These are phyloP conservation scores for Platanus orientalis DNA, from an alignment of 164 flowering plant genomes.

Conservation along the genomic window DNA sequence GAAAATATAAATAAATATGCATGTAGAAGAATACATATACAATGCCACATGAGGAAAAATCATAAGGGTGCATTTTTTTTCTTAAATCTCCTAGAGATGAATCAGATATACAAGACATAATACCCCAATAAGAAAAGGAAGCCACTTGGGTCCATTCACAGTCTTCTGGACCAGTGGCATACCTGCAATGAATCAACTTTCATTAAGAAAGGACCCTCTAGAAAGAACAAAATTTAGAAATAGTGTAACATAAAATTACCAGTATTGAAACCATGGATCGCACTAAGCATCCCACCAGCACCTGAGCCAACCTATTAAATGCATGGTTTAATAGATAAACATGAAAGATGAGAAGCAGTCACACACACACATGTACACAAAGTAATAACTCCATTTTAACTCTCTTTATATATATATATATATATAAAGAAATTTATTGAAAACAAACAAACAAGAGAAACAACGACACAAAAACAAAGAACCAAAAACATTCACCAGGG, in stretches of 20 bases:
- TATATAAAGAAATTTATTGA: too few relatives aligned
- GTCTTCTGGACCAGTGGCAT: constrained; percentile 66
- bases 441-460: too few relatives aligned
- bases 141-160: constrained; percentile 83
- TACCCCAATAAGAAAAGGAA: constrained; percentile 86
- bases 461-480: too few relatives aligned
- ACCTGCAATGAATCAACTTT: constrained; percentile 38
- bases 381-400: too few relatives aligned
- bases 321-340: neutral
- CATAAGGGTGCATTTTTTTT: neutral
- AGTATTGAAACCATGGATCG: constrained; percentile 72
- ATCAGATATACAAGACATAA: neutral
- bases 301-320: constrained; percentile 68
- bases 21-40: neutral
- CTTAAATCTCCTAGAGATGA: neutral
- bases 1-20: neutral
- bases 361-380: too few relatives aligned
- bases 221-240: neutral
- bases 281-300: constrained; percentile 76
- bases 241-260: constrained; percentile 32
- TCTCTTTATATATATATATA: too few relatives aligned
- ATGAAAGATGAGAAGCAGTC: neutral
- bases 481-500: too few relatives aligned
- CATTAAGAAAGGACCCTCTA: neutral
- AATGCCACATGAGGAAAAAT: neutral